Base-by-base conservation (phyloP, 768 basidiomycete species). In the Suillus decipiens region DNA sequence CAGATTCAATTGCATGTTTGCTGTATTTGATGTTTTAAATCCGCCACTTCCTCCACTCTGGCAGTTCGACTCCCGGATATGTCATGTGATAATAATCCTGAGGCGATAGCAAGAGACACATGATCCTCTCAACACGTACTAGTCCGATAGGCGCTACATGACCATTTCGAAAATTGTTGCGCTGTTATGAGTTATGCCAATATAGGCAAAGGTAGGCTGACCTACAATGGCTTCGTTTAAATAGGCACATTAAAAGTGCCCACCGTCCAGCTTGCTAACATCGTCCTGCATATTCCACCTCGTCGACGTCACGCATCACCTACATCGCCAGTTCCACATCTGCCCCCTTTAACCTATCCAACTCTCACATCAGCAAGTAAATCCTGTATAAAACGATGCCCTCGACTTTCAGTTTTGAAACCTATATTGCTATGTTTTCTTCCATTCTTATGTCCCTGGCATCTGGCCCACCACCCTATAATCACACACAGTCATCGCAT, bases 401-500 rank as follows among this genome's bases (percentile, higher is more conserved):
- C 11, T 41, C 39, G 1, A 31, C 24, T 41, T 57, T 41, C 56
- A 41, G 6, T 57, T 17, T 57, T 28, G 56, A 2, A 41, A 19
- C 56, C 3, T 57, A 28, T 14, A 28, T 24, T 41, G 39, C 56
- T 8, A 19, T 41, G 19, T 12, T 57, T 28, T 39, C 43, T 43
- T 31, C 42, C 2, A 24, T 65, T 22, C 57, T 60, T 10, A 51
- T 28, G 15, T 42, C 58, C 19, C 43, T 59, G n/a, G 14, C 41
- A 22, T 61, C 61, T 15, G n/a, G 37, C 8, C 33, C 24, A 9
- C 61, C 62, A 5, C 61, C 64, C 31, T 63, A 59, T 50, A 48
- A 62, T 43, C 55, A 63, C 50, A 47, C 22, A 41, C 33, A 22
- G 12, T 31, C 43, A 50, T 37, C 15, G 19, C 22, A 34, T 22